Evolutionary conservation across 805 yeast genomes (phyloP).

Genomic region (Hanseniaspora singularis): DNA sequence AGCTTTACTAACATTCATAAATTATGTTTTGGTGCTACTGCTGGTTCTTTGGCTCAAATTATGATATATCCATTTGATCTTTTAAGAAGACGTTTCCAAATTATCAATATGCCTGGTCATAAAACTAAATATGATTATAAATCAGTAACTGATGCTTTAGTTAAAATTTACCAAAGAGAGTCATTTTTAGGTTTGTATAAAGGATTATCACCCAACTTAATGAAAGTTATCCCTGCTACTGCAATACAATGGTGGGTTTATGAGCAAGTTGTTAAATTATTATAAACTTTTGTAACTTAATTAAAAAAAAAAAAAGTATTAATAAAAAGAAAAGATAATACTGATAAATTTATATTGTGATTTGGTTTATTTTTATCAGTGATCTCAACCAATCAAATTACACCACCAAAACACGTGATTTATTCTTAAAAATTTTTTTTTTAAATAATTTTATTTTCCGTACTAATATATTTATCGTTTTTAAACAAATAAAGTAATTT

Average conservation of each 20-base stretch:
- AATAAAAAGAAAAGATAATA: no score
- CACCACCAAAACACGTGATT: no score
- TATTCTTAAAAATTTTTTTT: no score
- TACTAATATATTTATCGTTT: no score
- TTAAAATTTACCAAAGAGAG: constrained; percentile 56
- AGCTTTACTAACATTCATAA: constrained; percentile 37
- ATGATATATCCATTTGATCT: constrained; percentile 85
- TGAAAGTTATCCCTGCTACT: constrained; percentile 89
- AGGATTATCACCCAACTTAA: constrained; percentile 67
- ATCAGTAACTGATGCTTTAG: constrained; percentile 64
- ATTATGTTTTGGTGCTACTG: constrained; percentile 65
- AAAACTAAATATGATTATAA: constrained; percentile 72
- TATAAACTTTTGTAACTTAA: neutral
- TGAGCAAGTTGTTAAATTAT: constrained; percentile 44
- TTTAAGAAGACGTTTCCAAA: constrained; percentile 81
- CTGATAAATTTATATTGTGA: no score
- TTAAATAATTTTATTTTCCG: no score
- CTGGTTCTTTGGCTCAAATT: constrained; percentile 85
- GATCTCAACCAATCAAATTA: no score
- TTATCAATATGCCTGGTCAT: constrained; percentile 58
- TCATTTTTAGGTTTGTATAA: constrained; percentile 63
- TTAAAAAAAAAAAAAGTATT: no score
- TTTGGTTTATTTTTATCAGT: no score
- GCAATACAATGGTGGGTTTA: constrained; percentile 88
- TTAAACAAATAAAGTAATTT: no score